Percentiles rank a stretch among this genome's conserved stretches.
Evolutionary conservation across 2,329 filamentous ascomycete genomes (phyloP).

Genomic region (Nemania abortiva): DNA sequence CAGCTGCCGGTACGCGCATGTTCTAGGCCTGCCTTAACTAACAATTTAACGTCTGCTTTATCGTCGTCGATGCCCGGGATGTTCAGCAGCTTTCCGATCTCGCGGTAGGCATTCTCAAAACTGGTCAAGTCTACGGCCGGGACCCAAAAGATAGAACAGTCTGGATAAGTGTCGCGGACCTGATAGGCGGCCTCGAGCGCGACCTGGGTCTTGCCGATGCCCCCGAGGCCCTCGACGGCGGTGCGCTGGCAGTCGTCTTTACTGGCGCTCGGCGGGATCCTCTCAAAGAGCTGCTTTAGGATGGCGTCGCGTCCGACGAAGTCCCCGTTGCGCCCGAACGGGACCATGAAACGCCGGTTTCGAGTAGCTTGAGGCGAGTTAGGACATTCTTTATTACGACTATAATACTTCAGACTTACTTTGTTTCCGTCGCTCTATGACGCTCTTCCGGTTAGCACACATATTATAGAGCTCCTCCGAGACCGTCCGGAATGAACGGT

Average conservation of each 20-base stretch:
- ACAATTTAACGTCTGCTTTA: not conserved
- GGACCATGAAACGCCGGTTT: conserved; percentile 11
- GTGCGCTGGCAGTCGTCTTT: conserved; percentile 10
- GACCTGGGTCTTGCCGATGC: conserved; percentile 15
- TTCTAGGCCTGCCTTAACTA: not conserved
- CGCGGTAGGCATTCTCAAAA: conserved; percentile 10
- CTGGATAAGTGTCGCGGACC: conserved; percentile 1
- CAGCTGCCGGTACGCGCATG: not conserved
- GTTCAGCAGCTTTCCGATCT: not conserved
- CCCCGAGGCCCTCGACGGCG: conserved; percentile 1
- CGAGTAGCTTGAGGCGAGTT: conserved; percentile 11
- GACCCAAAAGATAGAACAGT: conserved; percentile 22
- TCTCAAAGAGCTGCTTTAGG: conserved; percentile 1
- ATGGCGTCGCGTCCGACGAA: conserved; percentile 9
- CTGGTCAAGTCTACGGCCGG: not conserved
- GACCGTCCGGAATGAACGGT: conserved; percentile 20
- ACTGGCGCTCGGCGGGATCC: not conserved
- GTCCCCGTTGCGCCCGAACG: not conserved
- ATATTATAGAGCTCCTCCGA: conserved; percentile 18
- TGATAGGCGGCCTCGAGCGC: conserved; percentile 11
- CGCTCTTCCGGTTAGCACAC: conserved; percentile 7
- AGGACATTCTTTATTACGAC: conserved; percentile 7
- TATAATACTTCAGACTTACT: conserved; percentile 1
- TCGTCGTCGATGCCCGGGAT: not conserved
- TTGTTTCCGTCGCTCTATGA: conserved; percentile 20